Base-by-base conservation (phyloP, 2,329 filamentous ascomycete genomes). In the Claviceps monticola region DNA sequence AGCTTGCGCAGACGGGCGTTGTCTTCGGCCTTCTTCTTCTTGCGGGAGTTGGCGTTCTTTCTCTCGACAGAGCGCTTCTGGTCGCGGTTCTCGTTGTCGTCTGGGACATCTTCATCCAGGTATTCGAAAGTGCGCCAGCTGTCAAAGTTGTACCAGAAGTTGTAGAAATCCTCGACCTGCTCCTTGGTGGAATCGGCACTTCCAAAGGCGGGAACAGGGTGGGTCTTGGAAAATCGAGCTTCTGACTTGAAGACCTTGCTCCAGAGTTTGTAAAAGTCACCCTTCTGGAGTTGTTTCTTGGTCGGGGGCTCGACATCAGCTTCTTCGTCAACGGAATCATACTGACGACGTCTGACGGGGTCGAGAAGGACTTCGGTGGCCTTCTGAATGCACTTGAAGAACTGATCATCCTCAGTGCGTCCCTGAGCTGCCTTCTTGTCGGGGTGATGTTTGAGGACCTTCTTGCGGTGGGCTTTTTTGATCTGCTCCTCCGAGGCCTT, bases 331-430 rank as follows among this genome's bases (percentile, higher is more conserved):
- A 97, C 90, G 2, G 88, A 95, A 71, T 98, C 93, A 72, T 86
- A 98, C 72, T 98, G 93, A 54, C 90, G 84, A 56, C 93, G 87
- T 74, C 88, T 94, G 68, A 83, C 77, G 49, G 93, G 93, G 74
- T 98, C 93, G 51, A 88, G 80, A 17, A 98, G 85, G 50, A 97
- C 79, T 64, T 98, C 93, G 62, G 86, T 91, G 53, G 93, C 93
- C 72, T 96, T 96, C 69, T 98, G 94, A 69, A 98, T 98, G 72
- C 94, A 98, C 80, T 98, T 98, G 85, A 98, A 98, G 78, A 98
- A 98, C 69, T 86, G 88, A 70, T 98, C 93, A 71, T 96, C 91
- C 63, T 97, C 90, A 60, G 81, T 79, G 62, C 81, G 79, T 56
- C 93, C 93, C 47, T 84, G 80, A 29, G 93, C 93, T 16, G 94